Evolutionary conservation across 768 basidiomycete genomes (phyloP), one percentile per base, ranked within the genome.

Genomic region (Phanerodontia chrysosporium): DNA sequence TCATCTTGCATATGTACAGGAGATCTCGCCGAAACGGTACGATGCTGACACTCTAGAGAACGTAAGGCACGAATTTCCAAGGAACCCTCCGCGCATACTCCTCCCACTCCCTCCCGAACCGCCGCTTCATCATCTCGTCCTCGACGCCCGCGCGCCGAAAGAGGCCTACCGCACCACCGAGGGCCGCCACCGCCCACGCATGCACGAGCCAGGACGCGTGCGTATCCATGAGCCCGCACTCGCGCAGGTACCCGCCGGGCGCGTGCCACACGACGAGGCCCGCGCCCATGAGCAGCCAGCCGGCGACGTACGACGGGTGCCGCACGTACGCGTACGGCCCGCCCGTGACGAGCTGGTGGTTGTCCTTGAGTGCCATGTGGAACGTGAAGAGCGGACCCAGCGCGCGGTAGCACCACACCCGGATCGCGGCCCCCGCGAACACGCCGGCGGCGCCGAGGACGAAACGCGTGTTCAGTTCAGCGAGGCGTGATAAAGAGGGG

Each of bases 241-340:
- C 39, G 27, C 25, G 49, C 49, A 21, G 57, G 49, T 45, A 35
- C 9, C 45, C 45, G 45, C 45, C 45, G 25, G 45, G 45, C 45
- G 45, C 45, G 44, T 16, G 5, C 10, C 25, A 24, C 22, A 29
- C 16, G 48, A 58, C 44, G 24, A 32, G 7, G 29, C 32, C 27
- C 4, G 58, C 62, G 32, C 53, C 21, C 7, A 57, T 24, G 32
- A 58, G 25, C 27, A 65, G 49, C 21, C 58, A 18, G 24, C 16
- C 28, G 22, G 51, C 66, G 35, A 58, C 55, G 49, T 67, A 67
- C 45, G 49, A 36, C 29, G 62, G 66, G 49, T 67, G 64, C n/a
- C 66, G 62, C 18, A 67, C 62, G 49, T 45, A 21, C 6, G 36
- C 45, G 62, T 67, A 67, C 14, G 62, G 62, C 2, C 64, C 64